A percentile compares a stretch with the other conserved stretches of the same genome.
These are phyloP conservation scores for Ceratobasidium sp. DNA, from an alignment of 1,284 basidiomycete species.

Conservation along the genomic window DNA sequence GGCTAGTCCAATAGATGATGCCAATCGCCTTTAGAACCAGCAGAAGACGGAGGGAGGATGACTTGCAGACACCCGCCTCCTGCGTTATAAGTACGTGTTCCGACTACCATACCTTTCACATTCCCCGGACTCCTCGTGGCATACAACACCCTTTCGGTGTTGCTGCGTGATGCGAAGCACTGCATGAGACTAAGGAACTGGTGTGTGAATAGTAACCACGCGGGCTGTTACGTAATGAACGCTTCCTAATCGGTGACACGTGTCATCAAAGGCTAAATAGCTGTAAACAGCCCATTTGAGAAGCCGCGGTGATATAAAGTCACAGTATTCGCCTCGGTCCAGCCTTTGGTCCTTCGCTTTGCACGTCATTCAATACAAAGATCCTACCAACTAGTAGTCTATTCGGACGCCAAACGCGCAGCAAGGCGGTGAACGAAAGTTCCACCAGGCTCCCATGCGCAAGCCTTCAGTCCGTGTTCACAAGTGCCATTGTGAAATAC, in stretches of 20 bases:
- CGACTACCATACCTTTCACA: conserved; percentile 23
- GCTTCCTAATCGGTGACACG: conserved; percentile 1
- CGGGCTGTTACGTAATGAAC: conserved; percentile 2
- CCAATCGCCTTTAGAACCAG: conserved; percentile 22
- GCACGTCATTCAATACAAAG: no score
- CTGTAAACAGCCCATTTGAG: no score
- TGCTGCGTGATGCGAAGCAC: conserved; percentile 4
- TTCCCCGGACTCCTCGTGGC: conserved; percentile 7
- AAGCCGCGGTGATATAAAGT: no score
- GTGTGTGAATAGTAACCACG: conserved; percentile 21
- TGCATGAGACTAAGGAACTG: conserved; percentile 35
- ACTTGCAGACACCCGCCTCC: not conserved
- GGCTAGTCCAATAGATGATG: not conserved
- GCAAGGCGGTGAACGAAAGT: no score
- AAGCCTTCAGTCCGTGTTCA: no score
- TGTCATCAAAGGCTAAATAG: conserved; percentile 2
- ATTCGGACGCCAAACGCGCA: no score
- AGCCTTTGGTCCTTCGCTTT: no score
- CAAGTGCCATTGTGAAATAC: no score
- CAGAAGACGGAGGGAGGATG: conserved; percentile 33
- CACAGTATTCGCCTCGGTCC: no score
- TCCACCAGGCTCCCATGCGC: no score
- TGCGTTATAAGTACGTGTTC: conserved; percentile 10
- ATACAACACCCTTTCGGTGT: conserved; percentile 17
- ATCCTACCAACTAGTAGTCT: no score